Base-by-base conservation (phyloP, 192 early-diverging fungal species). In the Jimgerdemannia flammicorona region DNA sequence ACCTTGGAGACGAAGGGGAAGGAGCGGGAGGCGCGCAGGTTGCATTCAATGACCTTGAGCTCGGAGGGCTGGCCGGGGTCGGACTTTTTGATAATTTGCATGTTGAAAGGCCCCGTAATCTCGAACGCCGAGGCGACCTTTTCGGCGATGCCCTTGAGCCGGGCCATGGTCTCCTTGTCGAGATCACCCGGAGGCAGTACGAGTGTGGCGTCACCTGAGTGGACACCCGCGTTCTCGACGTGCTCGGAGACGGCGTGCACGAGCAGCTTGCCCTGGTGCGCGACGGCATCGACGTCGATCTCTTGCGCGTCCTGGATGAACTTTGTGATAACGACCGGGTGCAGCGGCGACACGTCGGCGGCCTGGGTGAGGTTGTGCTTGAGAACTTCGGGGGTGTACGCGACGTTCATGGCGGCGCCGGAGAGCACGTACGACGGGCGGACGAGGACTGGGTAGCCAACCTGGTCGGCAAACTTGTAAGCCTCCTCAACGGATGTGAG, bases 31-130 rank as follows among this genome's bases (percentile, higher is more conserved):
- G 97, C 96, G 69, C 97, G 95, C 69, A 99, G 82, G 81, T 99
- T 99, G 87, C 97, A 99, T 87, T 98, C 97, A 71, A 99, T 99
- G 44, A 98, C 97, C 88, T 97, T 97, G 67, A 99, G 86, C 64
- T 74, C 43, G 73, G 84, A 84, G 40, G 79, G 70, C 44, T 74
- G 75, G 17, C 77, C 67, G 4, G 80, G 81, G 72, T 76, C 67
- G 43, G 82, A 80, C 75, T 86, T 85, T 77, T 87, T 85, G 78
- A 99, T 98, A 72, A 99, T 86, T 84, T 99, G 97, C 93, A 99
- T 99, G 85, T 99, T 99, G 93, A 93, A 99, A 3, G 97, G 96
- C 9, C 97, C 96, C n/a, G 96, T 96, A 83, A 98, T 96, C 71
- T 93, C 88, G 81, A 99, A 96, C 4, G 94, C 95, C 44, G 86